A percentile compares a stretch with the other conserved stretches of the same genome.
Conservation (phyloP, 2,329 filamentous ascomycete species). For the Botrytis cinerea region DNA sequence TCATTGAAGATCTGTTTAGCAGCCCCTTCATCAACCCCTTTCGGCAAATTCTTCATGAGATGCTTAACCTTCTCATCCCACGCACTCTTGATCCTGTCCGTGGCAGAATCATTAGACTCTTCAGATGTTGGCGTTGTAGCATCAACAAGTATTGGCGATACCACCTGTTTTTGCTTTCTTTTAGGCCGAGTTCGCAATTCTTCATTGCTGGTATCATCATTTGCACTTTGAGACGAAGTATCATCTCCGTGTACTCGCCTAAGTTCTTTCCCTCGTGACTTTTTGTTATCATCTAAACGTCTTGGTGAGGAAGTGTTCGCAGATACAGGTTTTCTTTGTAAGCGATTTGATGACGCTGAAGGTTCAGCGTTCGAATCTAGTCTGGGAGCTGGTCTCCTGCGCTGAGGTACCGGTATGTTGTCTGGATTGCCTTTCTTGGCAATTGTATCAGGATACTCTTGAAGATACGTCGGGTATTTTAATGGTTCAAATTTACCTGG, state of each 20-base stretch:
- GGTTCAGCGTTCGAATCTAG: conserved; percentile 25
- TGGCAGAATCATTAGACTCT: conserved; percentile 46
- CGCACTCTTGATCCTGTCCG: conserved; percentile 49
- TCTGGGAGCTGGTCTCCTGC: conserved; percentile 34
- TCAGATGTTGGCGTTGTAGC: conserved; percentile 50
- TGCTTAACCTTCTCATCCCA: conserved; percentile 64
- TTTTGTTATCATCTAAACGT: conserved; percentile 35
- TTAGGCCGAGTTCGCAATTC: conserved; percentile 32
- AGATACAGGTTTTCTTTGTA: conserved; percentile 42
- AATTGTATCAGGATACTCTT: conserved; percentile 42
- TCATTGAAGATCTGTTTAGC: conserved; percentile 95
- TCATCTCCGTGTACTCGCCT: conserved; percentile 35
- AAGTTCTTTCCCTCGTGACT: conserved; percentile 31
- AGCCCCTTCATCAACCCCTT: conserved; percentile 77
- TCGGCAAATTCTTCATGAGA: conserved; percentile 75
- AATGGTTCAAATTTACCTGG: conserved; percentile 44
- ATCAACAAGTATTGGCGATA: conserved; percentile 42
- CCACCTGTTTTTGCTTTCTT: conserved; percentile 42
- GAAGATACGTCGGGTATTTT: conserved; percentile 43
- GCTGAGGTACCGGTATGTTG: conserved; percentile 36
- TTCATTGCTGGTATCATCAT: conserved; percentile 41
- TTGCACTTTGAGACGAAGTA: conserved; percentile 38
- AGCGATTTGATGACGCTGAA: conserved; percentile 24
- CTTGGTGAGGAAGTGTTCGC: conserved; percentile 42
- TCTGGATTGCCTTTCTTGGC: conserved; percentile 36